Conservation (phyloP, 2,329 filamentous ascomycete species). For the Botrytis squamosa region DNA sequence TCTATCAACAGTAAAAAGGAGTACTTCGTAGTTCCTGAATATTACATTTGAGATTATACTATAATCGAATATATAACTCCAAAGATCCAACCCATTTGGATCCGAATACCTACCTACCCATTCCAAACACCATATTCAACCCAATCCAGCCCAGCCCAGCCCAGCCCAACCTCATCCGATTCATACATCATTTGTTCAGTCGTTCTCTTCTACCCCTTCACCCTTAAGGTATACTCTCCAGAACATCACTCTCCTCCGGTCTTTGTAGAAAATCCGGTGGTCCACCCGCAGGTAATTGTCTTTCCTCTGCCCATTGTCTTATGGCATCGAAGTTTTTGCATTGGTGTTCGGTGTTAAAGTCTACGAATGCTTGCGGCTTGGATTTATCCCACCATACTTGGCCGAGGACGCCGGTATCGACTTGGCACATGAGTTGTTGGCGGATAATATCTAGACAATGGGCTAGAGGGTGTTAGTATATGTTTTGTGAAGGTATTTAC, state of each 20-base stretch:
- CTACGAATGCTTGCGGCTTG: constrained; percentile 46
- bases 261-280: constrained; percentile 35
- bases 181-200: neutral
- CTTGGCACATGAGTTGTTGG: constrained; percentile 56
- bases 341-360: constrained; percentile 55
- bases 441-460: constrained; percentile 56
- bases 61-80: neutral
- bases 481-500: neutral
- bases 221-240: constrained; percentile 13
- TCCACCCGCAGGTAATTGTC: constrained; percentile 42
- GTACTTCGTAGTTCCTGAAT: neutral
- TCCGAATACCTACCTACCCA: neutral
- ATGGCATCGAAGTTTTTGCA: constrained; percentile 55
- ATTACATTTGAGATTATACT: constrained; percentile 10
- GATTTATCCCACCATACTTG: constrained; percentile 53
- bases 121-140: neutral
- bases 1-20: neutral
- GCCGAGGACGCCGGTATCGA: constrained; percentile 52
- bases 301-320: constrained; percentile 49
- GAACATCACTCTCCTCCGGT: constrained; percentile 29
- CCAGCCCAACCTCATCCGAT: neutral
- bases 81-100: neutral
- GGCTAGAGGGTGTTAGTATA: constrained; percentile 37
- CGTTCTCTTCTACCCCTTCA: neutral
- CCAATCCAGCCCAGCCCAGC: neutral